Conservation (phyloP, 2,329 filamentous ascomycete species). For the Fusarium sp. region DNA sequence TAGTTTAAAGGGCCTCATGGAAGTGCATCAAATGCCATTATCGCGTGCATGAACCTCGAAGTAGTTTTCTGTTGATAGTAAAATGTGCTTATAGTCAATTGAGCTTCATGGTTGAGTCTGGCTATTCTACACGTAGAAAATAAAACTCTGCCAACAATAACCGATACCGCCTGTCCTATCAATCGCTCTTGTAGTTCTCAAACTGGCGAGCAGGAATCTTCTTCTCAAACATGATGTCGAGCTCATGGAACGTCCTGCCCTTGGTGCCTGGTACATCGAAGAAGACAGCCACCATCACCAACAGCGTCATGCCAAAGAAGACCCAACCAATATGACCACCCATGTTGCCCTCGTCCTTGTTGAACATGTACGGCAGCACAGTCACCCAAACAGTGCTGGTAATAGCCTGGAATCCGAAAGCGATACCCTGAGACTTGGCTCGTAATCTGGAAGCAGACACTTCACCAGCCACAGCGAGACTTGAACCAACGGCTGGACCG, state of each 20-base stretch:
- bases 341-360: slow-evolving; percentile 11
- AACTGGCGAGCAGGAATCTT: not conserved
- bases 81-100: too few relatives aligned
- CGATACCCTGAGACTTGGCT: slow-evolving; percentile 8
- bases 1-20: too few relatives aligned
- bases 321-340: slow-evolving; percentile 8
- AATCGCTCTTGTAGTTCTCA: not conserved
- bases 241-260: slow-evolving; percentile 7
- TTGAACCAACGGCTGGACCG: not conserved
- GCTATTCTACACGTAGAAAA: not conserved
- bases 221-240: slow-evolving; percentile 11
- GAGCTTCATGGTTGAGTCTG: not conserved
- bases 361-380: slow-evolving; percentile 6
- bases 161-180: not conserved
- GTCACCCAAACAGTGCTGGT: slow-evolving; percentile 6
- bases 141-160: not conserved
- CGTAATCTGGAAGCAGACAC: slow-evolving; percentile 7
- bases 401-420: not conserved
- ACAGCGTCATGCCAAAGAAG: not conserved
- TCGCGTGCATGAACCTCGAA: too few relatives aligned
- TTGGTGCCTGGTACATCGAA: slow-evolving; percentile 11
- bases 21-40: too few relatives aligned
- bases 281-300: not conserved
- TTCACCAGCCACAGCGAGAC: slow-evolving; percentile 6
- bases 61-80: too few relatives aligned